Evolutionary conservation across 2,329 filamentous ascomycete species (phyloP), one percentile per base, ranked within the genome.

Genomic region (Sporothrix luriei): DNA sequence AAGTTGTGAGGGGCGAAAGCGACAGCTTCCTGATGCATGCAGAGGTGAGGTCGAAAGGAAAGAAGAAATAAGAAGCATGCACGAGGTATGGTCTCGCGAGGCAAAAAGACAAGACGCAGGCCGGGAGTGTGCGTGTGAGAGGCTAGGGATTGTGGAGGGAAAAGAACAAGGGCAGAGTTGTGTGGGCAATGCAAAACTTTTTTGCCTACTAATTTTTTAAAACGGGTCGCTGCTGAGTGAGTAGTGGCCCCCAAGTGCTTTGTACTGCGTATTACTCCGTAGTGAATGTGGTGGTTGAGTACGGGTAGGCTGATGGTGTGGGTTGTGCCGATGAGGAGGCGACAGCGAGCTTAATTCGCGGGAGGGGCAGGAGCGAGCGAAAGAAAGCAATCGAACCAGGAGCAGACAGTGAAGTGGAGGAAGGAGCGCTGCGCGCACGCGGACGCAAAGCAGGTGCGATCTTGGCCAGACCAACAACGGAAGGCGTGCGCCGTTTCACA

Each of bases 141-240:
- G 21, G 43, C 49, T 46, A 52, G 51, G 59, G 65, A 61, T 40
- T n/a, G 68, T 66, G 46, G 64, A 70, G 64, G 40, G 68, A 71
- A 33, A 51, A 57, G 57, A 70, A 69, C 68, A 66, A 70, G 61
- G 59, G 59, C 48, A 70, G 64, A 66, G 55, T 70, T 71, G 69
- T 74, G 73, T 75, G 74, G 74, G 74, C 72, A 65, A 71, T 68
- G 72, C 69, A 75, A 75, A 73, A 73, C 72, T 73, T 76, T 75
- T 75, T 76, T 72, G 69, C 72, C 68, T 68, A 62, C 57, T 64
- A 38, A 49, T 74, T 75, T 76, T 73, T 73, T 68, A 49, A 46
- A 65, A 49, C 57, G 71, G 72, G 71, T 69, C 72, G 64, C 65
- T 68, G 68, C 57, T 73, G 57, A 72, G 59, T 65, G 68, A 62